Base-by-base conservation (phyloP, 257 asterid genomes). In the Scutellaria baicalensis region DNA sequence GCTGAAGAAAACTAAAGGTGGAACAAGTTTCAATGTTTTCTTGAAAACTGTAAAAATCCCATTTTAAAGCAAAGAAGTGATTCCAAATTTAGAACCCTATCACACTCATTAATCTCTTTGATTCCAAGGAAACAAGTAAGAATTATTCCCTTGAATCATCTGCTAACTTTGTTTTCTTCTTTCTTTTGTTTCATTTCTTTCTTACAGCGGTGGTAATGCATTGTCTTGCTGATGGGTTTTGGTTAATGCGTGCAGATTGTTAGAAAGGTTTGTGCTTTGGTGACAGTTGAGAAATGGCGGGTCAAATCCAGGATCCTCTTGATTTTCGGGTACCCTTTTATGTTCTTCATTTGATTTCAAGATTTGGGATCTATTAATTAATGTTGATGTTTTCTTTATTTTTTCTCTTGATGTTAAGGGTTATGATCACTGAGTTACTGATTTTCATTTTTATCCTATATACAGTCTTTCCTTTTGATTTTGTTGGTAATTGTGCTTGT, bases 301-400 rank as follows among this genome's bases (percentile, higher is more conserved):
- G 90, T 74, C 84, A 84, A 77, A 76, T 84, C 79, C 80, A 82
- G 77, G 88, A 85, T 57, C 90, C 90, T 44, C 74, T 74, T 72
- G 75, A 77, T 75, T 82, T 86, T 70, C 92, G 79, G 92, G 95
- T 88, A 79, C 56, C 43, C 17, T 36, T 38, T 31, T 13, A 49
- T 9, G 8, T 16, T 61, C 39, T 75, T 40, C 0, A 20, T 44
- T 7, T 71, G 42, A 9, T 56, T 69, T 74, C n/a, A 68, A 20
- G 49, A 51, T 27, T 55, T 57, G 33, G 36, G 65, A 42, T 50
- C 43, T 62, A 42, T 67, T 66, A 23, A 20, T 45, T 36, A 65
- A 23, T 52, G 23, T 23, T 51, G 57, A 43, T 21, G 58, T n/a
- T n/a, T n/a, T n/a, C n/a, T 27, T 27, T 27, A 0, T 27, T 2